phyloP scores from a whole-genome alignment of 768 basidiomycete genomes.

The Saitozyma podzolica region DNA sequence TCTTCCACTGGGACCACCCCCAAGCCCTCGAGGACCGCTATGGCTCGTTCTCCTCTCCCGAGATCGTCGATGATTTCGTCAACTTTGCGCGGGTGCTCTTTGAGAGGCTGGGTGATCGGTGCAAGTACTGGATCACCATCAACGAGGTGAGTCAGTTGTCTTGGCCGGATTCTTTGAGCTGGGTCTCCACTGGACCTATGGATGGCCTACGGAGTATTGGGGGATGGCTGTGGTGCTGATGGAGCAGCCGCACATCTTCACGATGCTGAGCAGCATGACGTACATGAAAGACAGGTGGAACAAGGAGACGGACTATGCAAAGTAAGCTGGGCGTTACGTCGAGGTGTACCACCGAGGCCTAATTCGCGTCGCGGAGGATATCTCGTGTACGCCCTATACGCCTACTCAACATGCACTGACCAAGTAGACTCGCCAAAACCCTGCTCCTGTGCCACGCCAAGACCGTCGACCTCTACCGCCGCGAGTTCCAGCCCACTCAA shows the following conservation, averaged over 20 bases:
- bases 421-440: slow-evolving; percentile 5
- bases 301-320: not conserved
- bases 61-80: slow-evolving; percentile 33
- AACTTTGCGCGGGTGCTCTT: slow-evolving; percentile 30
- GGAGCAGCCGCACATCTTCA: slow-evolving; percentile 29
- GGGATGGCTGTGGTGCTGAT: slow-evolving; percentile 1
- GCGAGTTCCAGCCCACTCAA: slow-evolving; percentile 27
- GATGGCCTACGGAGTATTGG: not conserved
- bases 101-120: slow-evolving; percentile 39
- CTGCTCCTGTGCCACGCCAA: slow-evolving; percentile 35
- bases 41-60: slow-evolving; percentile 22
- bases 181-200: no score
- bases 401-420: not conserved
- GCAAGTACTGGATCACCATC: slow-evolving; percentile 46
- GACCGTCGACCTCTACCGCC: slow-evolving; percentile 34
- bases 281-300: slow-evolving; percentile 14
- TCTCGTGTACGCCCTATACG: no score
- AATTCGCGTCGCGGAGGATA: no score
- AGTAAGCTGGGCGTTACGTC: slow-evolving; percentile 6
- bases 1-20: slow-evolving; percentile 47
- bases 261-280: slow-evolving; percentile 17
- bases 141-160: slow-evolving; percentile 27
- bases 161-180: no score
- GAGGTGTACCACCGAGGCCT: not conserved
- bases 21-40: slow-evolving; percentile 29